These are phyloP conservation scores for Rhazya stricta DNA, from an alignment of 257 asterid genomes.

Conservation along the genomic window DNA sequence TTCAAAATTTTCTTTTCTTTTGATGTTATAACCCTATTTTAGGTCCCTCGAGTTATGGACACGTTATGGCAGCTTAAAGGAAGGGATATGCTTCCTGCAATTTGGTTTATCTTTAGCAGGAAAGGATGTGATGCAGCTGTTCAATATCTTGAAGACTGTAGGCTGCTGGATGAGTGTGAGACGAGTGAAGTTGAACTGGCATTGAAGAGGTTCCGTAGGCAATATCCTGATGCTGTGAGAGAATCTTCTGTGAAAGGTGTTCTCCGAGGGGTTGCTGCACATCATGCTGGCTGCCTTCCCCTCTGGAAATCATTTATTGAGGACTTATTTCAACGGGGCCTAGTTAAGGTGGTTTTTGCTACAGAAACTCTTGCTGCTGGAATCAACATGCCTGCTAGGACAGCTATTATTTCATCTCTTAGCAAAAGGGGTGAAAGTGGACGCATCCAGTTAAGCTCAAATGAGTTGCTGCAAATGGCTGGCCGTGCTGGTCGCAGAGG, in stretches of 20 bases:
- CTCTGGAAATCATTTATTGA: slow-evolving; percentile 95
- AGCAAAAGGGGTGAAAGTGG: slow-evolving; percentile 92
- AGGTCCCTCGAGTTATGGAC: slow-evolving; percentile 96
- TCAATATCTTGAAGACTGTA: slow-evolving; percentile 73
- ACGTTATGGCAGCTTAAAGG: slow-evolving; percentile 81
- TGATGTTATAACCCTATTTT: slow-evolving; percentile 9
- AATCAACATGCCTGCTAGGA: slow-evolving; percentile 98
- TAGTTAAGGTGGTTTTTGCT: slow-evolving; percentile 95
- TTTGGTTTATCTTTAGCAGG: slow-evolving; percentile 98
- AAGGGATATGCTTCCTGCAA: slow-evolving; percentile 95
- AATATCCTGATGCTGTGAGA: slow-evolving; percentile 92
- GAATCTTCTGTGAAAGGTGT: slow-evolving; percentile 86
- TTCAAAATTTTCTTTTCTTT: background rate
- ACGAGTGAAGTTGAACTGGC: slow-evolving; percentile 87
- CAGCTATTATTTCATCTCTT: slow-evolving; percentile 91
- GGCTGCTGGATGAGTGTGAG: slow-evolving; percentile 79
- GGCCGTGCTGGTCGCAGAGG: slow-evolving; percentile 99
- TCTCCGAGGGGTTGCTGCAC: slow-evolving; percentile 94
- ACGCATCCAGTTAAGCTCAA: slow-evolving; percentile 65
- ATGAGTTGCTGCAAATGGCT: slow-evolving; percentile 96
- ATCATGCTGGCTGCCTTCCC: slow-evolving; percentile 99
- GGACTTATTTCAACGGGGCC: slow-evolving; percentile 86
- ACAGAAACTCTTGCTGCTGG: slow-evolving; percentile 99
- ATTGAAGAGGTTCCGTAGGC: slow-evolving; percentile 66
- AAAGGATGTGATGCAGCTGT: slow-evolving; percentile 99